Percentiles rank a stretch among this genome's conserved stretches.
Conservation (phyloP, 208 protist genomes). For the Acanthamoeba triangularis region DNA sequence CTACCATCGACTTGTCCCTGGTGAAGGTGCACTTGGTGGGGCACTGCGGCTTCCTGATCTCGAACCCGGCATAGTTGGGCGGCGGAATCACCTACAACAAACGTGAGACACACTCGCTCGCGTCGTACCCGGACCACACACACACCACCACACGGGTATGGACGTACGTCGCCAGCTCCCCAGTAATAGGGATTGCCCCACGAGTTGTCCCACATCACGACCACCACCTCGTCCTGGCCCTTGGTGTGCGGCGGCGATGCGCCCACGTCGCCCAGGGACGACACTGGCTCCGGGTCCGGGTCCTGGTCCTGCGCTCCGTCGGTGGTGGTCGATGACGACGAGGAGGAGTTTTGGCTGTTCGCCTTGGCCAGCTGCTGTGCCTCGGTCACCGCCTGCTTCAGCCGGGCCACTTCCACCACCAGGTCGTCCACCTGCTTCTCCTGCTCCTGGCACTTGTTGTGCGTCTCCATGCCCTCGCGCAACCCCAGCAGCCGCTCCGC, state of each 20-base stretch:
- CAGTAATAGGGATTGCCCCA: conserved; percentile 74
- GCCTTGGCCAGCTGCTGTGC: background rate
- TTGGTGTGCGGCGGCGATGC: conserved; percentile 1
- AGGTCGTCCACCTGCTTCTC: conserved; percentile 3
- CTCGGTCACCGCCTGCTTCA: background rate
- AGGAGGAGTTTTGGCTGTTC: background rate
- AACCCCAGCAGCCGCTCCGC: background rate
- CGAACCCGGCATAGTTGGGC: conserved; percentile 37
- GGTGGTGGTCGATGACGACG: background rate
- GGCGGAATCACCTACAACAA: background rate
- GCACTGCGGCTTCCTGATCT: conserved; percentile 52
- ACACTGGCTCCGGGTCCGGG: background rate
- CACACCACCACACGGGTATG: background rate
- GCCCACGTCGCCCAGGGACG: no score
- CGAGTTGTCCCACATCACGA: conserved; percentile 51
- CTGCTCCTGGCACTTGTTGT: background rate
- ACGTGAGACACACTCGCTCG: background rate
- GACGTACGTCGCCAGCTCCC: conserved; percentile 32
- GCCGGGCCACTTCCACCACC: background rate
- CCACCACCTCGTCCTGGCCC: conserved; percentile 23
- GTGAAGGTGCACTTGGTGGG: conserved; percentile 69
- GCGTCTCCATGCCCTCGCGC: background rate
- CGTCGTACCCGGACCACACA: no score
- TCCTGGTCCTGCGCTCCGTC: background rate
- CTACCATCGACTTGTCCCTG: conserved; percentile 19